These are phyloP conservation scores for Botrytis squamosa DNA, from an alignment of 2,329 filamentous ascomycete genomes.

Conservation along the genomic window DNA sequence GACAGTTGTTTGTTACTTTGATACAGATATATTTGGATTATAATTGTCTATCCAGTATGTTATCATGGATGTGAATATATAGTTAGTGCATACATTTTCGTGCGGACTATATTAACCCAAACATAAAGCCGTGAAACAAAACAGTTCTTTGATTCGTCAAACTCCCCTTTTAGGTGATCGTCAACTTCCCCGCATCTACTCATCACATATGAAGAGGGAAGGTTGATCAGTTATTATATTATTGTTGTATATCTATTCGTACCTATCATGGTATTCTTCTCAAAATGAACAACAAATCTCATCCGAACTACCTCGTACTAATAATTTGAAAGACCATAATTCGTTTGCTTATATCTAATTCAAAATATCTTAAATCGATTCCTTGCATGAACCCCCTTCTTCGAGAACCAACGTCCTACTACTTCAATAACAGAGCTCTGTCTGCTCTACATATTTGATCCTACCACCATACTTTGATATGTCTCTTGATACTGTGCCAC, in stretches of 20 bases:
- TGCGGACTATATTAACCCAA: neutral
- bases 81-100: neutral
- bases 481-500: neutral
- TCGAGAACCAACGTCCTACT: neutral
- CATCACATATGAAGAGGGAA: neutral
- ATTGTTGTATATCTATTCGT: neutral
- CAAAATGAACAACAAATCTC: neutral
- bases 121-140: neutral
- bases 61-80: neutral
- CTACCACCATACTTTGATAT: neutral
- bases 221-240: neutral
- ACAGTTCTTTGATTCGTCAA: neutral
- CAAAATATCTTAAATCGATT: neutral
- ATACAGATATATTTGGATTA: neutral
- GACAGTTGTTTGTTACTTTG: neutral
- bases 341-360: neutral
- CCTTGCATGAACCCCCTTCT: neutral
- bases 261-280: neutral
- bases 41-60: neutral
- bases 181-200: slow-evolving; percentile 16
- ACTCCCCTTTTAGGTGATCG: neutral
- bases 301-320: too few species aligned
- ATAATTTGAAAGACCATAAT: neutral
- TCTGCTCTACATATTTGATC: neutral
- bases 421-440: neutral